Evolutionary conservation across 345 rosid species (phyloP), one percentile per base, ranked within the genome.

Genomic region (Excoecaria cochinchinensis): DNA sequence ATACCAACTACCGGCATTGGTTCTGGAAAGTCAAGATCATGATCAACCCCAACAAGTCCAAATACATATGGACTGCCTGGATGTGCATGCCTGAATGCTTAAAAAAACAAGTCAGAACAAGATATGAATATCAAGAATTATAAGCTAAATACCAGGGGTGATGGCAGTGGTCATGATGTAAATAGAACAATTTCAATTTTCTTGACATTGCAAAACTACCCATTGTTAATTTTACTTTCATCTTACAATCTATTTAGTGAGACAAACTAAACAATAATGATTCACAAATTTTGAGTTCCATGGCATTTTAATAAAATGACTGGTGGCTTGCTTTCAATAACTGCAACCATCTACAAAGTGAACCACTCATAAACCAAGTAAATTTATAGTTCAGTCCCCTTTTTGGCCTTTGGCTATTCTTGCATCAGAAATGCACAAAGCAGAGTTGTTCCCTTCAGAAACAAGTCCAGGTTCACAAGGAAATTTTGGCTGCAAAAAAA

Each of bases 31-130:
- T 95, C 99, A 78, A 95, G 90, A 89, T 95, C 98, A 38, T 95
- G 99, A 83, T 93, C 99, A 73, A 88, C 85, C 75, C 92, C 99
- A 77, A 88, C 99, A 66, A 91, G 99, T 69, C 99, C 99, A 90
- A 88, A 93, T 31, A 95, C 97, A 82, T 93, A 95, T 71, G 99
- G 99, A 86, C 92, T 95, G 73, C 99, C 99, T 42, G 99, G 98
- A 89, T 90, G 98, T 73, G 99, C 96, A 90, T 95, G 99, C 93
- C 99, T 95, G 83, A 53, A 84, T 77, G 69, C 74, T 75, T 79
- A 77, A 74, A 82, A 74, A 53, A 71, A 77, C 71, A 86, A 66
- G 86, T 90, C 84, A 87, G 84, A 80, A 66, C 72, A 71, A 68
- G 60, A 70, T 58, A 65, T 57, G 58, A 57, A 76, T 52, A 50